Conservation (phyloP, 1,284 basidiomycete species). For the Cerrena zonata region DNA sequence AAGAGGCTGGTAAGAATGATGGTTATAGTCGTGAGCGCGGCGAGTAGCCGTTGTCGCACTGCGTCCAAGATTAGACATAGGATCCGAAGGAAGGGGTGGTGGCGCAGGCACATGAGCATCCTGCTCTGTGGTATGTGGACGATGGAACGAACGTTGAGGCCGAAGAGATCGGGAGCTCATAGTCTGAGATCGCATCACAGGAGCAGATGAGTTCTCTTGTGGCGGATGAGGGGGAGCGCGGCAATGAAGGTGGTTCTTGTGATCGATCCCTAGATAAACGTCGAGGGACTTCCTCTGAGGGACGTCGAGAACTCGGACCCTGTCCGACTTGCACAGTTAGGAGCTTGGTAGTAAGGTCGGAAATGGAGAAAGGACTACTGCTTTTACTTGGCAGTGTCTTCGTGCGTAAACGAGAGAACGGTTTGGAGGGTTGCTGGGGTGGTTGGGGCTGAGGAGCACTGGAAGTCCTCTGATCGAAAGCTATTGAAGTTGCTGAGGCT, state of each 20-base stretch:
- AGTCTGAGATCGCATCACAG: conserved; percentile 18
- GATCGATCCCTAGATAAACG: conserved; percentile 3
- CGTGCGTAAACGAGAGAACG: conserved; percentile 36
- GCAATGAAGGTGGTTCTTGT: conserved; percentile 14
- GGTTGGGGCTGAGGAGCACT: background rate
- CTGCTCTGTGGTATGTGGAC: conserved; percentile 22
- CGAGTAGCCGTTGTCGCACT: conserved; percentile 16
- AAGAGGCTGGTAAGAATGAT: conserved; percentile 8
- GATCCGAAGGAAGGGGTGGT: conserved; percentile 15
- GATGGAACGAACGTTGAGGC: conserved; percentile 56
- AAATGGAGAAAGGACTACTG: conserved; percentile 41
- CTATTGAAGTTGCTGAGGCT: background rate
- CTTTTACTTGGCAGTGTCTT: conserved; percentile 41
- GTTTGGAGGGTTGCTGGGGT: conserved; percentile 12
- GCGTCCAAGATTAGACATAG: conserved; percentile 13
- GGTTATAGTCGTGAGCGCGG: conserved; percentile 9
- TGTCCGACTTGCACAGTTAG: conserved; percentile 40
- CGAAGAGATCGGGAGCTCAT: conserved; percentile 34
- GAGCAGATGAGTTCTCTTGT: background rate
- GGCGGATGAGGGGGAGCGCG: conserved; percentile 11
- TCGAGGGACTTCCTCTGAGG: conserved; percentile 11
- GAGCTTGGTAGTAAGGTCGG: conserved; percentile 56
- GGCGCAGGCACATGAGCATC: background rate
- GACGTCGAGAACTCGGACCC: conserved; percentile 5
- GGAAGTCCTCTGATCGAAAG: background rate